A percentile compares a stretch with the other conserved stretches of the same genome.
phyloP scores from a whole-genome alignment of 2,329 filamentous ascomycete species.

The Leptographium lundbergii region DNA sequence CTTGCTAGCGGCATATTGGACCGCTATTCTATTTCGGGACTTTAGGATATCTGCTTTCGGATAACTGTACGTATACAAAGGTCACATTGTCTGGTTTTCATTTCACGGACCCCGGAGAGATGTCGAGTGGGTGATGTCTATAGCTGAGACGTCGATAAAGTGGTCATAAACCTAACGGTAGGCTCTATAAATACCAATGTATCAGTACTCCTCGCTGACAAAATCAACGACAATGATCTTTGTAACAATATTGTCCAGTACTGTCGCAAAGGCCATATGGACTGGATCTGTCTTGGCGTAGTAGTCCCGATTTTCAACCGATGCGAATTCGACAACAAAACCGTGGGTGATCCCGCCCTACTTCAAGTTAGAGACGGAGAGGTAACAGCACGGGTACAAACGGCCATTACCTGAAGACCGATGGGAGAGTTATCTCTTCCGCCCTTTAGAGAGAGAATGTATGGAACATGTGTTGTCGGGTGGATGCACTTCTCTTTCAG shows the following conservation, averaged over 20 bases:
- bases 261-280: conserved; percentile 46
- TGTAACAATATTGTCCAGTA: conserved; percentile 31
- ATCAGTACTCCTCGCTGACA: conserved; percentile 9
- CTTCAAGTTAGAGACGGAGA: neutral
- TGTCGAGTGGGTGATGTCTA: no score
- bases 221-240: conserved; percentile 51
- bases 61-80: no score
- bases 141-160: no score
- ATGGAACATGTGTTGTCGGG: conserved; percentile 42
- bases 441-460: conserved; percentile 45
- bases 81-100: no score
- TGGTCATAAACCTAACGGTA: no score
- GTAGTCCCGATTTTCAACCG: conserved; percentile 50
- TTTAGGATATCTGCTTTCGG: no score
- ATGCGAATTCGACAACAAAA: conserved; percentile 57
- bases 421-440: conserved; percentile 52
- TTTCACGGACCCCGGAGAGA: no score
- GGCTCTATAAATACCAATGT: no score
- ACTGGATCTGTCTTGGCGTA: conserved; percentile 53
- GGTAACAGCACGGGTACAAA: no score
- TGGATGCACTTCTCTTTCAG: conserved; percentile 50
- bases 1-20: no score
- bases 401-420: conserved; percentile 39
- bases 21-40: no score
- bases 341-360: conserved; percentile 52